Evolutionary conservation across 345 rosid genomes (phyloP), one percentile per base, ranked within the genome.

Genomic region (Lepidium sativum): DNA sequence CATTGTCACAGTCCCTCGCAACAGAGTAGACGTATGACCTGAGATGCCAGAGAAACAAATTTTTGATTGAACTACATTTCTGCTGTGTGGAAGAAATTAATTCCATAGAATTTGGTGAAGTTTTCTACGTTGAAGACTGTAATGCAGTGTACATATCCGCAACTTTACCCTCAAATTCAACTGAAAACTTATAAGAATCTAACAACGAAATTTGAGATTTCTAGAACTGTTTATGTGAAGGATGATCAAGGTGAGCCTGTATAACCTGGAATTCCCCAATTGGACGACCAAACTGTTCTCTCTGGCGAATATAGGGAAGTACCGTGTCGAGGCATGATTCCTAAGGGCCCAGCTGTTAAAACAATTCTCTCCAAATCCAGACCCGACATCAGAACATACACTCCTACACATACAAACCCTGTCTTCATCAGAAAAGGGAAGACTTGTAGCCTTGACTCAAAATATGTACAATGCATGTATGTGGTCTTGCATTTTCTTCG

Each of bases 331-430:
- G 89, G 71, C 95, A 87, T 92, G 67, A 92, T 92, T 57, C 97
- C 96, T 34, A 92, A 67, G 5, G 98, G 98, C 16, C 97, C 97
- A 79, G 88, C 86, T 41, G 96, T 83, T 79, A 92, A 84, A 45
- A 92, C 88, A 77, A 87, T 96, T 75, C 96, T 81, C 80, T 92
- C 97, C 78, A 92, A 77, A 84, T 89, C 98, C 6, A 92, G 84
- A 59, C 98, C 96, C 0, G 98, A 89, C 97, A 92, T 92, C 84
- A 92, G 79, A 63, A 89, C 91, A 74, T 89, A 89, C 47, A 86
- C 98, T 38, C 97, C 97, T 89, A 83, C 71, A 78, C 14, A 52
- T 66, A 35, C 14, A 58, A 37, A 33, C 37, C 11, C 3, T 33
- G 43, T 64, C 14, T 14, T 20, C 42, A 66, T 72, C 50, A 72